Base-by-base conservation (phyloP, 2,329 filamentous ascomycete species). In the Alternaria arborescens region DNA sequence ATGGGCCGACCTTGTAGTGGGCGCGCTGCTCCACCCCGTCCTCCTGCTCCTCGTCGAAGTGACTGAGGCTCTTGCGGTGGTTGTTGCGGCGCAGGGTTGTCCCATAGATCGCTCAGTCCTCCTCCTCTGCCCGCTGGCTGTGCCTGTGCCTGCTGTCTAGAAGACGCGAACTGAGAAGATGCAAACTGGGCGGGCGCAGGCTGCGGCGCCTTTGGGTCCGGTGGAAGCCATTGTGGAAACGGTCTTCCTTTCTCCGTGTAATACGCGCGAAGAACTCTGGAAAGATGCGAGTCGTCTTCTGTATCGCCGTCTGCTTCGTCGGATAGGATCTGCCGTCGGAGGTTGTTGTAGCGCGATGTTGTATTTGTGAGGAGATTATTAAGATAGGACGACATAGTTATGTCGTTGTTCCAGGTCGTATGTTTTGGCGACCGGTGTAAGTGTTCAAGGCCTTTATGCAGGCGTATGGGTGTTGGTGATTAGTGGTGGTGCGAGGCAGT, bases 281-380 rank as follows among this genome's bases (percentile, higher is more conserved):
- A 96, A 73, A 98, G 91, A 82, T 98, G 93, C 3, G 93, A 96
- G 82, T 97, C 93, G 82, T 98, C 94, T 80, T 96, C 82, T 54
- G 82, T 84, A 75, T 85, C 83, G 71, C 83, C 83, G 74, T 85
- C 83, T 58, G 79, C 79, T 74, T 85, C 83, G 76, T 80, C 80
- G 36, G 91, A 87, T 65, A 94, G 88, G 63, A 92, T 88, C 62
- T 89, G 89, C 60, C 81, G 84, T 40, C 86, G 85, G 55, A 88
- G 80, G 46, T 83, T 83, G 76, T 83, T 87, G 78, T 88, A 87
- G 54, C 84, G 83, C 44, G 85, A 82, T 74, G 80, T 87, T 67
- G 77, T 88, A 67, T 79, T 83, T 71, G 79, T 87, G 80, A 82
- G 86, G 77, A 88, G 85, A 75, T 89, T 92, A 73, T 89, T 91